Evolutionary conservation across 116 monocot species (phyloP), one percentile per base, ranked within the genome.

Genomic region (Cymodocea nodosa): DNA sequence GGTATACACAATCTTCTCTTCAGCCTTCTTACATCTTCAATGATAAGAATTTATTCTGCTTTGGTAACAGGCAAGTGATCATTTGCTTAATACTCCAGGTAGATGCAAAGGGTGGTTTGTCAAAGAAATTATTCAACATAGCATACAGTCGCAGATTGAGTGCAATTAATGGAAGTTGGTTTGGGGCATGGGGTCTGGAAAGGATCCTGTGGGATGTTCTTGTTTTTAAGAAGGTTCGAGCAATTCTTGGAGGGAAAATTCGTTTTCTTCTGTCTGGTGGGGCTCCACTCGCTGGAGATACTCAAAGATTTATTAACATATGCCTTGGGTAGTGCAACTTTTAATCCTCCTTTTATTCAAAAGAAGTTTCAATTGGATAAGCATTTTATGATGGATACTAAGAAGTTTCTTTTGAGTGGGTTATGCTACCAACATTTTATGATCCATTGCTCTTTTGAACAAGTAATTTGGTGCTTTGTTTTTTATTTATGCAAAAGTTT

Each of bases 291-390:
- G 91, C 92, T 52, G 92, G 82, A 50, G 97, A 91, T 71, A 91
- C 91, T 55, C 97, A 98, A 70, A 77, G 97, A 77, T 98, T 98
- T 68, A 98, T 98, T 74, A 98, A 98, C 78, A 82, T 98, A 76
- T 91, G 91, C 66, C 75, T 98, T 56, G 92, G 97, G 97, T 98
- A 82, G 85, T 79, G 15, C 22, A 44, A 65, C 11, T 51, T 65
- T n/a, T 12, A 3, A 23, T 62, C 14, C 58, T 49, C 16, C 17
- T 57, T 69, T 20, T 35, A 35, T 39, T 59, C 23, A 59, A 67
- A 36, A 56, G 37, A 65, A 23, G 10, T 64, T 64, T 60, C 13
- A 60, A 16, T 60, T 15, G 18, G 60, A 54, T 30, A 30, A 30
- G 3, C 1, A 30, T 1, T 30, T 30, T 30, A 30, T 30, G 30